These are phyloP conservation scores for Pleurotus pulmonarius DNA, from an alignment of 768 basidiomycete species.

Conservation along the genomic window DNA sequence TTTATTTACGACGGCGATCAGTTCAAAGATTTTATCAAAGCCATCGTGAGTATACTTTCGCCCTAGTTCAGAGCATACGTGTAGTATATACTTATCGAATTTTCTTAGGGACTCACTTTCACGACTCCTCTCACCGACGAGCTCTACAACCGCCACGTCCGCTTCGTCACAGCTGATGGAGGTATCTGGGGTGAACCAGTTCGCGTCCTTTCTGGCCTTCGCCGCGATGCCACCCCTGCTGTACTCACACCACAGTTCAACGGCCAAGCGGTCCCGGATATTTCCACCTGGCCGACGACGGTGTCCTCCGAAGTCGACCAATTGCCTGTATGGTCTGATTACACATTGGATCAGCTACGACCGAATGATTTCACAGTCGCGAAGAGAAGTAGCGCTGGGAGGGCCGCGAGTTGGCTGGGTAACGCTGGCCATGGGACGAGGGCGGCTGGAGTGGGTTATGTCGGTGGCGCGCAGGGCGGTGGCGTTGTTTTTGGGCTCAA, in stretches of 20 bases:
- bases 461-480: conserved; percentile 31
- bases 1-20: conserved; percentile 36
- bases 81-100: neutral
- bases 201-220: conserved; percentile 31
- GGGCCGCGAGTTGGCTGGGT: conserved; percentile 23
- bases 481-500: conserved; percentile 30
- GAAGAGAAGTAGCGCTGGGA: conserved; percentile 26
- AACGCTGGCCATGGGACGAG: conserved; percentile 29
- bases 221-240: conserved; percentile 32
- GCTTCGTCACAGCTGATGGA: conserved; percentile 27
- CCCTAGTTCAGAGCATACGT: neutral
- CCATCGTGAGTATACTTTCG: conserved; percentile 18
- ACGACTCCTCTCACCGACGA: conserved; percentile 29
- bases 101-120: conserved; percentile 26
- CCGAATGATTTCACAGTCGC: conserved; percentile 25
- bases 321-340: conserved; percentile 32
- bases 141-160: conserved; percentile 31
- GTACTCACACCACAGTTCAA: conserved; percentile 33
- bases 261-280: conserved; percentile 26
- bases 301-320: conserved; percentile 27
- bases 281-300: conserved; percentile 32
- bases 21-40: conserved; percentile 33
- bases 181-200: conserved; percentile 36
- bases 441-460: conserved; percentile 31
- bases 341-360: conserved; percentile 30